These are phyloP conservation scores for Arachnomyces sp. DNA, from an alignment of 2,329 filamentous ascomycete genomes.

Conservation along the genomic window DNA sequence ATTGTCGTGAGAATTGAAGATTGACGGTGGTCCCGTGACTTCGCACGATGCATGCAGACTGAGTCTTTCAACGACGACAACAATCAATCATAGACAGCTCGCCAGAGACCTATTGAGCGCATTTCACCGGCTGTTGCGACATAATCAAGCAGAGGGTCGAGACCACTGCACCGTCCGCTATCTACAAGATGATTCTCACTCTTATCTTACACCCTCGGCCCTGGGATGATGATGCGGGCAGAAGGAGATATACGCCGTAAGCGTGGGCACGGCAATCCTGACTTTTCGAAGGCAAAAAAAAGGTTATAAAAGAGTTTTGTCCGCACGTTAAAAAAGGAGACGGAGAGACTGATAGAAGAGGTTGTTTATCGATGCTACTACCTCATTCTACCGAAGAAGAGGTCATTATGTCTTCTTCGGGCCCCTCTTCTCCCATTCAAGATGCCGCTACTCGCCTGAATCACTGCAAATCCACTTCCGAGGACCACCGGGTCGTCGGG, in stretches of 20 bases:
- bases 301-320: not conserved
- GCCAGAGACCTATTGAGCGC: no score
- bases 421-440: slow-evolving; percentile 15
- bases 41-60: no score
- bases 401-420: slow-evolving; percentile 25
- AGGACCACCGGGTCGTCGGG: slow-evolving; percentile 17
- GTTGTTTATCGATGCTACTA: not conserved
- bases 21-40: no score
- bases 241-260: slow-evolving; percentile 41
- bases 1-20: no score
- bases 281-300: slow-evolving; percentile 3
- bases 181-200: no score
- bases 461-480: slow-evolving; percentile 15
- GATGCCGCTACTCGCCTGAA: slow-evolving; percentile 14
- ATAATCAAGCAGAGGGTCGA: no score
- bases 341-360: no score
- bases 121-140: no score
- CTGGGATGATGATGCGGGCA: slow-evolving; percentile 23
- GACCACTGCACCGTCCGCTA: no score
- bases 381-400: slow-evolving; percentile 1
- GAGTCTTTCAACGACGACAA: no score
- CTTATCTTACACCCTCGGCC: slow-evolving; percentile 7
- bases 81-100: no score
- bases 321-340: slow-evolving; percentile 3
- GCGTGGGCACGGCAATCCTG: slow-evolving; percentile 31